These are phyloP conservation scores for Agaricus sinodeliciosus DNA, from an alignment of 768 basidiomycete genomes.

Conservation along the genomic window DNA sequence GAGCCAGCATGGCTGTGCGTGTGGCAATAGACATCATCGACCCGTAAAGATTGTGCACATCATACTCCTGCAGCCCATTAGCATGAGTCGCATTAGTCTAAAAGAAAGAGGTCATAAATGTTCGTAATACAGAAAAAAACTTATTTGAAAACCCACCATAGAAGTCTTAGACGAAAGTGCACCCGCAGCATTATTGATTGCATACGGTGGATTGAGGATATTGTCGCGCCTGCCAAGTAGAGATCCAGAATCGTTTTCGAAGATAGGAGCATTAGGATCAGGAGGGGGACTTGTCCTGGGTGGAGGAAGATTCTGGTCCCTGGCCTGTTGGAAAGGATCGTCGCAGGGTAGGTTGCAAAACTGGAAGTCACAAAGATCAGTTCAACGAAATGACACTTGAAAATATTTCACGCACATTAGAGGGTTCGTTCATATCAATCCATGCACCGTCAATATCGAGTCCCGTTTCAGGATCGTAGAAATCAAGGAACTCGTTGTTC, in stretches of 20 bases:
- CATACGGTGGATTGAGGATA: constrained; percentile 47
- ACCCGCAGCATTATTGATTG: constrained; percentile 52
- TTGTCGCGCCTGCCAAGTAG: constrained; percentile 22
- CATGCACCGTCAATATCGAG: constrained; percentile 66
- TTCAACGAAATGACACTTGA: neutral
- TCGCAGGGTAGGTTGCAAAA: constrained; percentile 60
- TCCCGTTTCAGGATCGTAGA: constrained; percentile 47
- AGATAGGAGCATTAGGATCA: constrained; percentile 46
- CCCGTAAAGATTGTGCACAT: constrained; percentile 63
- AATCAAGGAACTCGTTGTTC: constrained; percentile 51
- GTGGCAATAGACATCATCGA: constrained; percentile 67
- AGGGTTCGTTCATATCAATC: constrained; percentile 76
- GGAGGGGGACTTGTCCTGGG: constrained; percentile 43
- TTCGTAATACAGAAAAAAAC: neutral
- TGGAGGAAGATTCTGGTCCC: constrained; percentile 47
- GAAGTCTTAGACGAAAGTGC: constrained; percentile 49
- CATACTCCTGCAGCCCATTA: constrained; percentile 54
- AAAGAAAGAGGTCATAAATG: neutral
- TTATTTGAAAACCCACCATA: constrained; percentile 29
- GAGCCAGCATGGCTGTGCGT: constrained; percentile 52
- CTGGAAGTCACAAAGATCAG: constrained; percentile 20
- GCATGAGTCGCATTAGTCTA: constrained; percentile 43
- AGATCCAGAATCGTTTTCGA: constrained; percentile 17
- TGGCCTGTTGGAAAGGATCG: constrained; percentile 54
- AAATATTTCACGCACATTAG: constrained; percentile 37